phyloP scores from a whole-genome alignment of 2,329 filamentous ascomycete species.

The Neofusicoccum cordaticola region DNA sequence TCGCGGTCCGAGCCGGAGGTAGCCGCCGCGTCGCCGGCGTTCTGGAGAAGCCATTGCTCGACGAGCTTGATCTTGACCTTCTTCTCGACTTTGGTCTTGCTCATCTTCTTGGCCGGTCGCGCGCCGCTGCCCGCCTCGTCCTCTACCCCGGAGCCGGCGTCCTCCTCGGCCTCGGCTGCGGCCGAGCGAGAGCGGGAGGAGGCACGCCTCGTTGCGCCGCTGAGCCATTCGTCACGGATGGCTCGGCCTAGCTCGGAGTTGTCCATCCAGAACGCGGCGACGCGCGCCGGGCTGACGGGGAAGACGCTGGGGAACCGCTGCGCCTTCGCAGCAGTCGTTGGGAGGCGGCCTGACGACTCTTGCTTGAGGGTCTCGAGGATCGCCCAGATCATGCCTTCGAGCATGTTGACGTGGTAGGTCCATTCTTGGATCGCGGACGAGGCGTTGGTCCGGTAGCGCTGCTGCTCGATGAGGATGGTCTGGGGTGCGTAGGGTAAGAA shows the following conservation, averaged over 20 bases:
- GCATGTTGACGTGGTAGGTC: constrained; percentile 77
- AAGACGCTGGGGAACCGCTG: constrained; percentile 20
- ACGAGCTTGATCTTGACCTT: constrained; percentile 64
- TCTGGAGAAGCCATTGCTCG: constrained; percentile 12
- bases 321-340: not conserved
- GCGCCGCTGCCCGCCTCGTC: not conserved
- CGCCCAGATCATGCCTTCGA: constrained; percentile 79
- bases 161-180: not conserved
- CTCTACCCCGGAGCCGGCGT: not conserved
- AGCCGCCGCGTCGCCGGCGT: not conserved
- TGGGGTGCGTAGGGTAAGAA: constrained; percentile 59
- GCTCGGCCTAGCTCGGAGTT: constrained; percentile 8
- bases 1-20: not conserved
- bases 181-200: not conserved
- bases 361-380: constrained; percentile 57
- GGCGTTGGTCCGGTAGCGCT: constrained; percentile 64
- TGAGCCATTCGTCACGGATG: not conserved
- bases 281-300: constrained; percentile 37
- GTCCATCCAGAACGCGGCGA: constrained; percentile 34
- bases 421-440: constrained; percentile 69
- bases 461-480: constrained; percentile 68
- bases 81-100: constrained; percentile 47
- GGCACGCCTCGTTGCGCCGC: not conserved
- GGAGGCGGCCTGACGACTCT: constrained; percentile 22
- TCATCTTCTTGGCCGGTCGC: constrained; percentile 30